Conservation (phyloP, 805 yeast species). For the Kodamaea kakaduensis region DNA sequence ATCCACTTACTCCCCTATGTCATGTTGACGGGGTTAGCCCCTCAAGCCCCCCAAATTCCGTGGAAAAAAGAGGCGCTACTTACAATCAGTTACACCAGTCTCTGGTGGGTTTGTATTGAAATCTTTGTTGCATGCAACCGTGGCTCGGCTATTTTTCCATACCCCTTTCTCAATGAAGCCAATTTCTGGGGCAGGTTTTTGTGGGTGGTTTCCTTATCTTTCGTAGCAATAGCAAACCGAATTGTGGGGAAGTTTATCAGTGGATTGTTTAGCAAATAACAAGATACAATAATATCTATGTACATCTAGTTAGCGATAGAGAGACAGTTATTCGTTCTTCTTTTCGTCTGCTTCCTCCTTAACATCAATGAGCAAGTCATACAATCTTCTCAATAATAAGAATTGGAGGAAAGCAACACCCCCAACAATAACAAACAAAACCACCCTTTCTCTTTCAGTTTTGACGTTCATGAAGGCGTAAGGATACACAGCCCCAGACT, state of each 20-base stretch:
- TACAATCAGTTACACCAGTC: constrained; percentile 9
- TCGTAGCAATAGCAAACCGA: constrained; percentile 1
- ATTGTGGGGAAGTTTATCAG: background rate
- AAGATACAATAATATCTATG: too few relatives aligned
- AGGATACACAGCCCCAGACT: constrained; percentile 52
- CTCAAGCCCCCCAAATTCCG: background rate
- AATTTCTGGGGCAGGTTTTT: constrained; percentile 6
- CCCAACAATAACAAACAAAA: constrained; percentile 48
- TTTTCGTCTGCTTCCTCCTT: constrained; percentile 9
- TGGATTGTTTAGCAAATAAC: background rate
- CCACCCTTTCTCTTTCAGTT: constrained; percentile 37
- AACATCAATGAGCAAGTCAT: constrained; percentile 17
- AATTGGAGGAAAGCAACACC: constrained; percentile 28
- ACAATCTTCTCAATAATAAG: constrained; percentile 24
- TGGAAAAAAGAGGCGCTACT: background rate
- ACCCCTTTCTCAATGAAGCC: constrained; percentile 16
- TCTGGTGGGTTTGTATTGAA: constrained; percentile 19
- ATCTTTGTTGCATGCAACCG: constrained; percentile 3
- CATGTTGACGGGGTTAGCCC: constrained; percentile 11
- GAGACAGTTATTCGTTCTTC: constrained; percentile 1
- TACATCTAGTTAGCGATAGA: background rate
- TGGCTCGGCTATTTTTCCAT: constrained; percentile 14
- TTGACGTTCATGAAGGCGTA: constrained; percentile 63
- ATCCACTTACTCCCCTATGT: constrained; percentile 26
- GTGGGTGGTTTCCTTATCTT: constrained; percentile 12